These are phyloP conservation scores for Candida insectalens DNA, from an alignment of 805 yeast genomes.

Conservation along the genomic window DNA sequence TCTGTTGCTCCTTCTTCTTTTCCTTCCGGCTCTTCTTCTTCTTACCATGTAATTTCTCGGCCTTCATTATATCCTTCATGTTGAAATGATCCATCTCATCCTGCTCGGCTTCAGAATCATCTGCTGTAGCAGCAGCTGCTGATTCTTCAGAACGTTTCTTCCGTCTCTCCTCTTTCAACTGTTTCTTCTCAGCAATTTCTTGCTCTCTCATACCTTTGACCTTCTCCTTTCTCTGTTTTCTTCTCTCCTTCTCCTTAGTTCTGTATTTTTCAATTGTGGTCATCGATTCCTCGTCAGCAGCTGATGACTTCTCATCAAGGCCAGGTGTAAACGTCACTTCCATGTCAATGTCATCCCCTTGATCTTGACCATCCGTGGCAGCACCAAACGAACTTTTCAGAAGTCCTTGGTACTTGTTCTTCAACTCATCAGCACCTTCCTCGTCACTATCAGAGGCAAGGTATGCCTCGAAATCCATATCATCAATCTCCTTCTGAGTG, in stretches of 20 bases:
- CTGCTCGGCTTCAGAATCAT: conserved; percentile 55
- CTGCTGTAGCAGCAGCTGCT: no score
- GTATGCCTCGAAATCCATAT: conserved; percentile 88
- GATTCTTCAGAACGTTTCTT: conserved; percentile 48
- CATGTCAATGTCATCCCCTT: conserved; percentile 73
- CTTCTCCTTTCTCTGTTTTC: conserved; percentile 72
- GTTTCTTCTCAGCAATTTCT: conserved; percentile 27
- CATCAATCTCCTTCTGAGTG: conserved; percentile 79
- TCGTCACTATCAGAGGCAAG: conserved; percentile 66
- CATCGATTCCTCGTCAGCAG: conserved; percentile 40
- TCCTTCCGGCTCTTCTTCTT: conserved; percentile 3
- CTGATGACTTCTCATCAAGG: conserved; percentile 34
- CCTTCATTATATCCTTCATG: conserved; percentile 67
- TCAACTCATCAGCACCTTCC: conserved; percentile 22
- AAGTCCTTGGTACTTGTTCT: conserved; percentile 53
- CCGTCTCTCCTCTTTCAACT: conserved; percentile 27
- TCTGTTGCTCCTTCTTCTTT: background rate
- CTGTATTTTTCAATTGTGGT: conserved; percentile 70
- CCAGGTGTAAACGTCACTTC: conserved; percentile 95
- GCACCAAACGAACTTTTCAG: conserved; percentile 27
- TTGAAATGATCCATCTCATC: conserved; percentile 51
- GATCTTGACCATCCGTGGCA: conserved; percentile 17
- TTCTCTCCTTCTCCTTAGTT: conserved; percentile 89
- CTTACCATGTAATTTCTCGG: conserved; percentile 43
- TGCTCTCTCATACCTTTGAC: conserved; percentile 51